Base-by-base conservation (phyloP, 345 rosid genomes). In the Moricandia moricandioides region DNA sequence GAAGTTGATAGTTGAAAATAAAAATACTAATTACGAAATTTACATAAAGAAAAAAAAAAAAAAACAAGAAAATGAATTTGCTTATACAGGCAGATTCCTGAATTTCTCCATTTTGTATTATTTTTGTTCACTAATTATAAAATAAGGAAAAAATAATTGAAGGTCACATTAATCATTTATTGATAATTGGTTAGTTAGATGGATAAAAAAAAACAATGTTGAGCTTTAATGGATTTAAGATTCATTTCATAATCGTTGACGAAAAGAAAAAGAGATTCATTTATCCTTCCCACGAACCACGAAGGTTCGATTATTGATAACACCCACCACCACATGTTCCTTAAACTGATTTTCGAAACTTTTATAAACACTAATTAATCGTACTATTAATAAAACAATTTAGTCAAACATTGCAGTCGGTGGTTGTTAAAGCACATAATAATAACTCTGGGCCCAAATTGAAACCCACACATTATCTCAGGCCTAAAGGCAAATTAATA, bases 1-100 rank as follows among this genome's bases (percentile, higher is more conserved):
- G 29, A 54, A 54, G 75, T 62, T 69, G 75, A 39, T 73, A 29
- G 56, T 75, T 68, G 57, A 68, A 73, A 54, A 43, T 12, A 43
- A 43, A 52, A 51, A 27, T 21, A 58, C 37, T 47, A n/a, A 74
- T 45, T 59, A n/a, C 35, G 3, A 49, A 47, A 21, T 3, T 47
- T 6, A 21, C 45, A 58, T 0, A 13, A 57, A 47, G 6, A 5
- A 37, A 4, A 13, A 12, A 0, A 43, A 12, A 9, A 12, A 52
- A 9, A 37, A 37, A 30, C 1, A 35, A 56, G 16, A 66, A 34
- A 40, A 13, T 13, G 16, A 13, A 5, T 45, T 13, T 72, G 26
- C 5, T 39, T 39, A 65, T 35, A 27, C 72, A 14, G 21, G 37
- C 67, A 67, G 27, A 67, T 14, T 45, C 33, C 54, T 56, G 27